phyloP scores from a whole-genome alignment of 2,329 filamentous ascomycete genomes.

The Ascochyta koolunga region DNA sequence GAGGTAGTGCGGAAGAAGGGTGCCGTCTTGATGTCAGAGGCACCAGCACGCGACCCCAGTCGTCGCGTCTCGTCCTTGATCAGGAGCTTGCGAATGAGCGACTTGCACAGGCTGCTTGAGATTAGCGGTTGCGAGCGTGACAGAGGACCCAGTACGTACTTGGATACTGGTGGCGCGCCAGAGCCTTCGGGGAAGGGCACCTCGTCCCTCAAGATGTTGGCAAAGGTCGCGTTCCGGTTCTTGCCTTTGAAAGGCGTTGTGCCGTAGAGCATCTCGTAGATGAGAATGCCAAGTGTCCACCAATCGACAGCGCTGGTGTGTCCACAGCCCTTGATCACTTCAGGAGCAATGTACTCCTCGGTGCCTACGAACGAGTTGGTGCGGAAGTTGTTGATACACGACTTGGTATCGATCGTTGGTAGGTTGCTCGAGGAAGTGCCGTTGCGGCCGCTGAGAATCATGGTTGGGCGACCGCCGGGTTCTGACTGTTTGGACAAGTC shows the following conservation, averaged over 20 bases:
- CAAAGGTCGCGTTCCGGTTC: slow-evolving; percentile 97
- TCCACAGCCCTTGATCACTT: slow-evolving; percentile 97
- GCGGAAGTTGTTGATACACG: slow-evolving; percentile 96
- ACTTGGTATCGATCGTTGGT: slow-evolving; percentile 97
- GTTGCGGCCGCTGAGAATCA: slow-evolving; percentile 82
- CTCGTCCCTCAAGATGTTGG: slow-evolving; percentile 94
- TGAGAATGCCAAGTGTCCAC: slow-evolving; percentile 97
- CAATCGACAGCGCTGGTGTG: slow-evolving; percentile 98
- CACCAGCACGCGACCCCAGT: slow-evolving; percentile 89
- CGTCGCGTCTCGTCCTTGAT: slow-evolving; percentile 98
- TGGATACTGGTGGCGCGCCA: slow-evolving; percentile 83
- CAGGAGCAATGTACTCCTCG: slow-evolving; percentile 97
- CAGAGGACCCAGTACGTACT: slow-evolving; percentile 65
- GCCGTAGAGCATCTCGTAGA: slow-evolving; percentile 99
- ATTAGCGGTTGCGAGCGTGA: slow-evolving; percentile 40
- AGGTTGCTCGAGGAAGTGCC: slow-evolving; percentile 84
- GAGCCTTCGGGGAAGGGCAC: slow-evolving; percentile 93
- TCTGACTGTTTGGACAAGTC: slow-evolving; percentile 98
- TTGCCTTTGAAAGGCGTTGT: slow-evolving; percentile 99
- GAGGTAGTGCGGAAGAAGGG: slow-evolving; percentile 96
- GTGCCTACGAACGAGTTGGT: slow-evolving; percentile 99
- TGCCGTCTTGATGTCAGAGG: slow-evolving; percentile 94
- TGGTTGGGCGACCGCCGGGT: slow-evolving; percentile 91
- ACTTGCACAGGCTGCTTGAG: slow-evolving; percentile 81
- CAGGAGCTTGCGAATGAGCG: slow-evolving; percentile 90